Conservation (phyloP, 1,139 yeast genomes). For the Debaryomycetaceae sp. region DNA sequence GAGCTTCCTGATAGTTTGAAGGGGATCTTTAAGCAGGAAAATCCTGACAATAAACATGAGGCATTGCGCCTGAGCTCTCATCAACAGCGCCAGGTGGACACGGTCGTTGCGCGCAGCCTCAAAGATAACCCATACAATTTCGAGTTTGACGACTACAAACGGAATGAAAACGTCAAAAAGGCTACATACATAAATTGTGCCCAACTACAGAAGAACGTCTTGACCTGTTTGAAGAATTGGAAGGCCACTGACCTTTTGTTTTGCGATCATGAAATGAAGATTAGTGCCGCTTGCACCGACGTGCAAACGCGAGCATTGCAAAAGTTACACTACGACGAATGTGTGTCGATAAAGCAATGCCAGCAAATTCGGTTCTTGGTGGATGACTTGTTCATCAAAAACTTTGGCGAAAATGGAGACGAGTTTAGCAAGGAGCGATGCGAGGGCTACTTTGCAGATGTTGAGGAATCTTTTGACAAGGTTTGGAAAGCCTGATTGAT, state of each 20-base stretch:
- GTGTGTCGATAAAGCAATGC: conserved; percentile 37
- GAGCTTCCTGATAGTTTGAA: conserved; percentile 28
- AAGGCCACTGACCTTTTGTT: conserved; percentile 13
- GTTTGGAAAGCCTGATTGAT: conserved; percentile 27
- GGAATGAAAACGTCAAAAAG: conserved; percentile 19
- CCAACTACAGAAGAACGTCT: conserved; percentile 36
- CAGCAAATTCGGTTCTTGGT: conserved; percentile 32
- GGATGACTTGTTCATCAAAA: conserved; percentile 33
- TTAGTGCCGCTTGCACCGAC: conserved; percentile 28
- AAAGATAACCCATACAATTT: conserved; percentile 15
- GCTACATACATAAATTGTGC: conserved; percentile 38
- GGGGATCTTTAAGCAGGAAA: conserved; percentile 28
- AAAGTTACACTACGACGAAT: conserved; percentile 34
- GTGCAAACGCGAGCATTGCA: conserved; percentile 34
- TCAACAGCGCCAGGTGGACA: conserved; percentile 4
- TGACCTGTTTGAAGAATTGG: conserved; percentile 36
- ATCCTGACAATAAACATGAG: conserved; percentile 25
- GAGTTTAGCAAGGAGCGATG: conserved; percentile 23
- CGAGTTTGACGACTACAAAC: conserved; percentile 32
- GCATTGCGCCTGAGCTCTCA: conserved; percentile 14
- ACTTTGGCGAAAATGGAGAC: conserved; percentile 40
- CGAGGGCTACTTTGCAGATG: conserved; percentile 24
- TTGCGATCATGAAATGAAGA: conserved; percentile 27
- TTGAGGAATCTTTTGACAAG: conserved; percentile 29
- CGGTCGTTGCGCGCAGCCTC: background rate